Evolutionary conservation across 495 filamentous ascomycete genomes (phyloP).

Genomic region (Talaromyces nanjingensis): DNA sequence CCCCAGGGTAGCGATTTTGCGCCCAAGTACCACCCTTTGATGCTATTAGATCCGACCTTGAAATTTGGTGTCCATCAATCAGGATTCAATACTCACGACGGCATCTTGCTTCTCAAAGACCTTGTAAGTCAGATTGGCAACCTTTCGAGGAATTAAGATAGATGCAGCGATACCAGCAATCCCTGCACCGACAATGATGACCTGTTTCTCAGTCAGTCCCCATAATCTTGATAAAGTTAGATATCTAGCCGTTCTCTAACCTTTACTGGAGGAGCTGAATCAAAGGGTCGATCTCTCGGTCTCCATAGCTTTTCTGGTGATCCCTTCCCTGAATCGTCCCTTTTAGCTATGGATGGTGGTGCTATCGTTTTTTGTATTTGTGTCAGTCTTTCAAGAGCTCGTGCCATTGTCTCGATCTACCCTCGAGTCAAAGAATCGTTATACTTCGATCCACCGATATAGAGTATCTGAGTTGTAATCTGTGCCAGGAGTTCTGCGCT

Average conservation of each 20-base stretch:
- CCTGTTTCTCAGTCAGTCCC: not conserved
- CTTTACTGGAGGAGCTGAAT: not conserved
- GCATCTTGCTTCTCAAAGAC: not conserved
- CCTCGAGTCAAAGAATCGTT: not conserved
- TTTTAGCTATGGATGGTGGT: not conserved
- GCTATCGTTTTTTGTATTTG: not conserved
- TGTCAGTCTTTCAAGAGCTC: not conserved
- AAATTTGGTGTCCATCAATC: not conserved
- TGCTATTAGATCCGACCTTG: not conserved
- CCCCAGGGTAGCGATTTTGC: constrained; percentile 2
- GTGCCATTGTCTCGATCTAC: not conserved
- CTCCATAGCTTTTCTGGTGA: not conserved
- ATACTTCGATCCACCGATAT: not conserved
- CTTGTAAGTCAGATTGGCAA: not conserved
- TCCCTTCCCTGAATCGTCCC: not conserved
- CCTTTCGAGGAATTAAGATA: constrained; percentile 1
- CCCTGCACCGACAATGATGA: constrained; percentile 1
- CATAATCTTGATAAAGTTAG: not conserved
- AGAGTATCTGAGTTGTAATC: not conserved
- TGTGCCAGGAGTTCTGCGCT: not conserved
- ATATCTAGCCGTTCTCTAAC: not conserved
- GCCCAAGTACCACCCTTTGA: constrained; percentile 3
- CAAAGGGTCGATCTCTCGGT: not conserved
- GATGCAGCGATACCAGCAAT: not conserved
- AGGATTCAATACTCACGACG: not conserved